Percentiles rank a stretch among this genome's conserved stretches.
Evolutionary conservation across 2,329 filamentous ascomycete genomes (phyloP).

Genomic region (Beauveria brongniartii): DNA sequence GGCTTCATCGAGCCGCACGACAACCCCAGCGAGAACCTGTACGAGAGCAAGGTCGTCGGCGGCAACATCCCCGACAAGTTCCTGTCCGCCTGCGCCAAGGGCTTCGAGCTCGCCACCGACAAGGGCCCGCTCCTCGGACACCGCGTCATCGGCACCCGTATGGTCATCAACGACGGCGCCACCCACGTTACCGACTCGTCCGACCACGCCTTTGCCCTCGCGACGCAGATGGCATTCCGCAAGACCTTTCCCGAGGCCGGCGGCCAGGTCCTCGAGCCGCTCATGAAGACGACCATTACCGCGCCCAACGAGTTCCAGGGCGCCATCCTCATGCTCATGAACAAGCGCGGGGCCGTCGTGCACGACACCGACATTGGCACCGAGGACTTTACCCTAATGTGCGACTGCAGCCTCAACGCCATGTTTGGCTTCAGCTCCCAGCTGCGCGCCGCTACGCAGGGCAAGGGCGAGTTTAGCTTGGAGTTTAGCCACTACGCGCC

Average conservation of each 20-base stretch:
- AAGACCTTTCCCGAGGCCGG: slow-evolving; percentile 79
- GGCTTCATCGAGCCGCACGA: slow-evolving; percentile 86
- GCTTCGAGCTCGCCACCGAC: slow-evolving; percentile 73
- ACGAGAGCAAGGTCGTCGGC: slow-evolving; percentile 80
- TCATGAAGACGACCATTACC: slow-evolving; percentile 98
- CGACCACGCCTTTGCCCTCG: slow-evolving; percentile 90
- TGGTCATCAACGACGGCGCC: slow-evolving; percentile 93
- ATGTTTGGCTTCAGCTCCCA: slow-evolving; percentile 98
- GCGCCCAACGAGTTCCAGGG: slow-evolving; percentile 97
- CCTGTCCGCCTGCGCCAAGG: slow-evolving; percentile 88
- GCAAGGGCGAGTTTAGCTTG: slow-evolving; percentile 98
- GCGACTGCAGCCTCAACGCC: slow-evolving; percentile 86
- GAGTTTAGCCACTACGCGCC: slow-evolving; percentile 95
- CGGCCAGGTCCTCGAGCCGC: slow-evolving; percentile 81
- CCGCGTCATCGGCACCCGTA: slow-evolving; percentile 78
- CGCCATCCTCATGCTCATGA: slow-evolving; percentile 86
- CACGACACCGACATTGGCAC: slow-evolving; percentile 89
- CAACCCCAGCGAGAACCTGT: slow-evolving; percentile 64
- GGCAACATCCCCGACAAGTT: slow-evolving; percentile 94
- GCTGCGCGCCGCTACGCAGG: slow-evolving; percentile 86
- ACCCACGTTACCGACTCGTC: slow-evolving; percentile 98
- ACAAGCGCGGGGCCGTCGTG: slow-evolving; percentile 93
- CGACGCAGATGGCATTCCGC: slow-evolving; percentile 92
- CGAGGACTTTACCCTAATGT: slow-evolving; percentile 88
- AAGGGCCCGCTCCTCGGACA: slow-evolving; percentile 91